Percentiles rank a stretch among this genome's conserved stretches.
These are phyloP conservation scores for Helianthus tuberosus DNA, from an alignment of 129 eudicot genomes.

Conservation along the genomic window DNA sequence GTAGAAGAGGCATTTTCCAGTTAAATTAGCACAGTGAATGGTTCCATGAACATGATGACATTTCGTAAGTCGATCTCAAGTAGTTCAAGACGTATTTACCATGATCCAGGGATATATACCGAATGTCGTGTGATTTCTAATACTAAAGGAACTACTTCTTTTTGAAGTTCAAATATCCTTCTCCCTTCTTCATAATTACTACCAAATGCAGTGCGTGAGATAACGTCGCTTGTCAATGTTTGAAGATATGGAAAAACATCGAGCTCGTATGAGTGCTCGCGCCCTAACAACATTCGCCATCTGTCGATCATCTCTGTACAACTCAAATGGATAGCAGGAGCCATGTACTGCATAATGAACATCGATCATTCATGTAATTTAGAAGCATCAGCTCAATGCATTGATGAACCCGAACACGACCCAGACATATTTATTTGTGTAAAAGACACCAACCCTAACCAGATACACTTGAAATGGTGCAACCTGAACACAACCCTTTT, in stretches of 20 bases:
- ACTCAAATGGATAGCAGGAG: slow-evolving; percentile 32
- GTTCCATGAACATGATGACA: neutral
- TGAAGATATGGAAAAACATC: slow-evolving; percentile 41
- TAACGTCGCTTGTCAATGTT: slow-evolving; percentile 26
- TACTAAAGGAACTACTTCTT: slow-evolving; percentile 18
- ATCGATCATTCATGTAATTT: neutral
- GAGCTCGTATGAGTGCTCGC: slow-evolving; percentile 25
- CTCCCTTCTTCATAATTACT: slow-evolving; percentile 37
- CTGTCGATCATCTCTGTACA: slow-evolving; percentile 32
- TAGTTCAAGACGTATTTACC: slow-evolving; percentile 17
- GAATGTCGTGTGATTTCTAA: slow-evolving; percentile 20
- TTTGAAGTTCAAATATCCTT: slow-evolving; percentile 38
- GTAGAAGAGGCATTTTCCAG: too few species aligned
- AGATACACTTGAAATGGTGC: too few species aligned
- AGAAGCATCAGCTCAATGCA: too few species aligned
- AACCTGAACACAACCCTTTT: too few species aligned
- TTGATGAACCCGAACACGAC: too few species aligned
- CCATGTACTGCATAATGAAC: slow-evolving; percentile 21
- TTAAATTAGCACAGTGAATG: too few species aligned
- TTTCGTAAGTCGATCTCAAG: slow-evolving; percentile 9
- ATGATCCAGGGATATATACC: slow-evolving; percentile 34
- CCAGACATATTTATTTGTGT: too few species aligned
- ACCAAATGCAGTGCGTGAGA: slow-evolving; percentile 41
- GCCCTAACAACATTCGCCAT: slow-evolving; percentile 25
- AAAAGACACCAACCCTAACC: too few species aligned